Percentiles rank a stretch among this genome's conserved stretches.
Conservation (phyloP, 2,329 filamentous ascomycete species). For the Trichophaea hybrida region DNA sequence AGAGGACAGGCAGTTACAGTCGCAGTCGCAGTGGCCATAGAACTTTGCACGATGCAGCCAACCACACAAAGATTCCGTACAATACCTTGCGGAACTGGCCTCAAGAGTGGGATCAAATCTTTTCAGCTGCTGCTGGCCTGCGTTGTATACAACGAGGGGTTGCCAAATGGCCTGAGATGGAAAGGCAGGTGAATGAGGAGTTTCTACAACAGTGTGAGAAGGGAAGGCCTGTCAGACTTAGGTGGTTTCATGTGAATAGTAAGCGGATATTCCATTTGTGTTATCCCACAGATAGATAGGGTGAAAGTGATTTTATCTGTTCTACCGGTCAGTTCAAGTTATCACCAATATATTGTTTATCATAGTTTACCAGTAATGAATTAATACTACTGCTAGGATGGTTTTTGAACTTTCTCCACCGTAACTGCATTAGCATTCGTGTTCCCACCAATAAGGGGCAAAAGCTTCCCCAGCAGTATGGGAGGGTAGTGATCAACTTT, state of each 20-base stretch:
- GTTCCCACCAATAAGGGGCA: background rate
- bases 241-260: background rate
- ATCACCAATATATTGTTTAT: too few relatives aligned
- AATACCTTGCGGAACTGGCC: background rate
- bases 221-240: background rate
- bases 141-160: background rate
- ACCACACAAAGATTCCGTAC: background rate
- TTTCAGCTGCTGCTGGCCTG: background rate
- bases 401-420: background rate
- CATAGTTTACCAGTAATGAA: too few relatives aligned
- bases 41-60: too few relatives aligned
- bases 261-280: background rate
- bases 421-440: background rate
- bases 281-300: too few relatives aligned
- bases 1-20: too few relatives aligned
- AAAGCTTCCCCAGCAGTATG: background rate
- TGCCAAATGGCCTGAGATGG: background rate
- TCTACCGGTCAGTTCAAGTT: too few relatives aligned
- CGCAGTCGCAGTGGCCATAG: too few relatives aligned
- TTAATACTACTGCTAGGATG: too few relatives aligned
- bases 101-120: background rate
- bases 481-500: background rate
- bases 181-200: background rate
- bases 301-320: background rate
- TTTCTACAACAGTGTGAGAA: background rate